phyloP scores from a whole-genome alignment of 495 filamentous ascomycete genomes.

The Penicillium desertorum region DNA sequence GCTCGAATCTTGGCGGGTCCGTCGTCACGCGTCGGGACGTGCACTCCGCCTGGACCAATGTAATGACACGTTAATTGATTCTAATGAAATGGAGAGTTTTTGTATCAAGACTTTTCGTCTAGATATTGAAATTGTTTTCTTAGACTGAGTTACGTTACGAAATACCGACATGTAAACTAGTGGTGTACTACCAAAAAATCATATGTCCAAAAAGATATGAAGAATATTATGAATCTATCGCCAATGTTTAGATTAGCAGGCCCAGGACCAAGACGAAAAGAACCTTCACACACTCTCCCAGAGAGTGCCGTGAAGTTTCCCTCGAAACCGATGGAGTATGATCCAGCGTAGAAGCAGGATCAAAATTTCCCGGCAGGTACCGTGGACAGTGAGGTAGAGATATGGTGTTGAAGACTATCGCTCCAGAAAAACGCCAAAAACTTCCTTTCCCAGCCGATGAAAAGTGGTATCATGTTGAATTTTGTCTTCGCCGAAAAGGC shows the following conservation, averaged over 20 bases:
- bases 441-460: slow-evolving; percentile 50
- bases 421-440: slow-evolving; percentile 49
- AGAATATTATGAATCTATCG: slow-evolving; percentile 39
- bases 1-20: slow-evolving; percentile 19
- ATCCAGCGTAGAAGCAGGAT: slow-evolving; percentile 5
- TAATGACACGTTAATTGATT: slow-evolving; percentile 1
- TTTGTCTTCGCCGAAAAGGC: slow-evolving; percentile 48
- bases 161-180: neutral
- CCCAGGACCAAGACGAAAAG: slow-evolving; percentile 18
- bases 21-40: slow-evolving; percentile 39
- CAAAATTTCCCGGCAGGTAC: slow-evolving; percentile 5
- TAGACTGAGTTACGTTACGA: neutral
- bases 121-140: neutral
- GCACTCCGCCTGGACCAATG: slow-evolving; percentile 8
- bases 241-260: slow-evolving; percentile 51
- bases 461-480: slow-evolving; percentile 59
- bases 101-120: too few species aligned
- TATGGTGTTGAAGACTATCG: slow-evolving; percentile 47
- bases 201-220: slow-evolving; percentile 13
- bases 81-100: neutral
- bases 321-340: slow-evolving; percentile 18
- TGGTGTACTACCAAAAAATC: neutral
- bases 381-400: slow-evolving; percentile 16
- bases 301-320: slow-evolving; percentile 7
- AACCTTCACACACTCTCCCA: slow-evolving; percentile 1